A percentile compares a stretch with the other conserved stretches of the same genome.
phyloP scores from a whole-genome alignment of 2,329 filamentous ascomycete genomes.

The Sclerotinia sclerotiorum region DNA sequence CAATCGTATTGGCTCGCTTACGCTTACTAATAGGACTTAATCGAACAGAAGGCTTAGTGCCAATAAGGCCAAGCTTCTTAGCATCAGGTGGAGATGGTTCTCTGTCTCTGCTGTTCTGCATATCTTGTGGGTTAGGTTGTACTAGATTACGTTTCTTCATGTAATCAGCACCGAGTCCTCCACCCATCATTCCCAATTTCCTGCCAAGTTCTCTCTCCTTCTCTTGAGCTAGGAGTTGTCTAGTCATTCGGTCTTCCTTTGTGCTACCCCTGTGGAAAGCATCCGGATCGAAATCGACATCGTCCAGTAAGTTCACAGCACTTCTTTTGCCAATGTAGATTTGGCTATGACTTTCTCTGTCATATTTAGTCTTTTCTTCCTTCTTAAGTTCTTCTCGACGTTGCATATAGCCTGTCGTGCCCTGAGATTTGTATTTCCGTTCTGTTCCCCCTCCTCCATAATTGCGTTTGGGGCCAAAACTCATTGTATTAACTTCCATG shows the following conservation, averaged over 20 bases:
- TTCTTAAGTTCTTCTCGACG: slow-evolving; percentile 31
- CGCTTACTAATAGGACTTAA: slow-evolving; percentile 59
- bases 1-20: slow-evolving; percentile 49
- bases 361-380: slow-evolving; percentile 49
- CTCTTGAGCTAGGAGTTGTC: slow-evolving; percentile 64
- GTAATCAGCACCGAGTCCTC: slow-evolving; percentile 69
- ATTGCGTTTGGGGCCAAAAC: slow-evolving; percentile 44
- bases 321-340: slow-evolving; percentile 55
- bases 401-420: slow-evolving; percentile 33
- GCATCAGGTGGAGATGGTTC: slow-evolving; percentile 45
- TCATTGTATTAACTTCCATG: slow-evolving; percentile 77
- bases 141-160: slow-evolving; percentile 47
- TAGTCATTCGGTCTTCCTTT: slow-evolving; percentile 64
- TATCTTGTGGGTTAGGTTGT: slow-evolving; percentile 24
- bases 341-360: slow-evolving; percentile 57
- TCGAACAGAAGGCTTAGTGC: slow-evolving; percentile 48
- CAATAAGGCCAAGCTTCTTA: slow-evolving; percentile 47
- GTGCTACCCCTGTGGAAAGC: slow-evolving; percentile 53
- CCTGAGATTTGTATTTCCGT: slow-evolving; percentile 32
- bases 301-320: slow-evolving; percentile 64
- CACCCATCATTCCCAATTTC: slow-evolving; percentile 63
- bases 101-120: slow-evolving; percentile 20
- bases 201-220: slow-evolving; percentile 71
- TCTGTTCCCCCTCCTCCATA: slow-evolving; percentile 40
- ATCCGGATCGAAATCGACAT: slow-evolving; percentile 59